phyloP scores from a whole-genome alignment of 2,329 filamentous ascomycete species.

The Hypoxylon sp. region DNA sequence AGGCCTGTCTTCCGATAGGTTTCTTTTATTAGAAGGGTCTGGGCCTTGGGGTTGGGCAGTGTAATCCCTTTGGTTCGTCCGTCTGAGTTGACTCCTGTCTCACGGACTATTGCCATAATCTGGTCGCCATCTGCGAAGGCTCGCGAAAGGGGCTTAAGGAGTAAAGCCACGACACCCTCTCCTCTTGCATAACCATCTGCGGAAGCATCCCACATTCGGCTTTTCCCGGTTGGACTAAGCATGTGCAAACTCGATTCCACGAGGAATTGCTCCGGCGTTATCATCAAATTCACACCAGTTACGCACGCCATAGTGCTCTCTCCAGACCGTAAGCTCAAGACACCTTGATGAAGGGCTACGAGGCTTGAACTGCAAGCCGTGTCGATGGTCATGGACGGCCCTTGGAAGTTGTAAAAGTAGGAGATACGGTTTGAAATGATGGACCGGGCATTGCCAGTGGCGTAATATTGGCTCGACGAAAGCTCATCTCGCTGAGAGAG shows the following conservation, averaged over 20 bases:
- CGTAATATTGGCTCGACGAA: slow-evolving; percentile 52
- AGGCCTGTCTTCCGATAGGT: slow-evolving; percentile 63
- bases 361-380: slow-evolving; percentile 61
- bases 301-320: slow-evolving; percentile 61
- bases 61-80: slow-evolving; percentile 69
- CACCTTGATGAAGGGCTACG: slow-evolving; percentile 57
- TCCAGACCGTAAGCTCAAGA: slow-evolving; percentile 59
- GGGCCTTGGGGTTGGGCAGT: slow-evolving; percentile 64
- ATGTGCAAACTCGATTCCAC: slow-evolving; percentile 62
- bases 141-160: slow-evolving; percentile 66
- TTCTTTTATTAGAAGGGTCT: slow-evolving; percentile 61
- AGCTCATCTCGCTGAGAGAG: slow-evolving; percentile 53
- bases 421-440: slow-evolving; percentile 59
- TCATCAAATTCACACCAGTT: slow-evolving; percentile 61
- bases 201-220: slow-evolving; percentile 64
- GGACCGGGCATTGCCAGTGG: slow-evolving; percentile 54
- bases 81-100: slow-evolving; percentile 65
- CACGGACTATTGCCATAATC: slow-evolving; percentile 64
- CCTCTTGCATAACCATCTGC: slow-evolving; percentile 73
- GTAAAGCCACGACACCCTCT: slow-evolving; percentile 66
- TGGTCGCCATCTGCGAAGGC: slow-evolving; percentile 66
- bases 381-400: slow-evolving; percentile 59
- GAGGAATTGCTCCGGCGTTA: slow-evolving; percentile 62
- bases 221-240: slow-evolving; percentile 62
- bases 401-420: slow-evolving; percentile 59